Conservation (phyloP, 371 early-diverging fungal genomes). For the Mucor ambiguus region DNA sequence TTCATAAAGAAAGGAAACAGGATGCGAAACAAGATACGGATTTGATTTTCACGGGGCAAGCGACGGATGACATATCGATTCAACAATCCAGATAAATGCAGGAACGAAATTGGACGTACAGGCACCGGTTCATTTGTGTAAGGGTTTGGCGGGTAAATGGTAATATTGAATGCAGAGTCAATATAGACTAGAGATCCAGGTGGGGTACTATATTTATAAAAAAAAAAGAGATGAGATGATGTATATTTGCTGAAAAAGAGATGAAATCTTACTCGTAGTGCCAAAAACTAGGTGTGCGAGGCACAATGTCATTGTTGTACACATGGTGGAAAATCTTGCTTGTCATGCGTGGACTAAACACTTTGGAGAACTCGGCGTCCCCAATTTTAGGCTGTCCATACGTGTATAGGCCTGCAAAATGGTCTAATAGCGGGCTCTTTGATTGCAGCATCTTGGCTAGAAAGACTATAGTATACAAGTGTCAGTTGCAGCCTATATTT, state of each 20-base stretch:
- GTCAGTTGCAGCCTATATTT: neutral
- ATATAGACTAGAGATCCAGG: slow-evolving; percentile 65
- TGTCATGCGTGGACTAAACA: slow-evolving; percentile 50
- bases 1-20: slow-evolving; percentile 62
- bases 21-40: slow-evolving; percentile 55
- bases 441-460: slow-evolving; percentile 63
- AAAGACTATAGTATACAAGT: slow-evolving; percentile 37
- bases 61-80: slow-evolving; percentile 56
- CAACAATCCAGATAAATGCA: slow-evolving; percentile 61
- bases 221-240: neutral
- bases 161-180: slow-evolving; percentile 53
- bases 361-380: slow-evolving; percentile 53
- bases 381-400: slow-evolving; percentile 64
- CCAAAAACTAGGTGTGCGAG: slow-evolving; percentile 18
- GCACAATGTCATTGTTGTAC: slow-evolving; percentile 54
- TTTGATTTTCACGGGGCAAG: slow-evolving; percentile 47
- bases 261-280: slow-evolving; percentile 21
- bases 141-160: slow-evolving; percentile 63
- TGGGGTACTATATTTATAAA: slow-evolving; percentile 39
- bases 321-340: slow-evolving; percentile 63
- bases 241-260: neutral
- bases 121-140: slow-evolving; percentile 59
- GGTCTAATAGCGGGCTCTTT: slow-evolving; percentile 52
- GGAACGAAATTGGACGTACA: slow-evolving; percentile 57
- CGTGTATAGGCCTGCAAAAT: slow-evolving; percentile 61